Evolutionary conservation across 176 grass and related monocot genomes (phyloP).

Genomic region (Triticum timopheevii): DNA sequence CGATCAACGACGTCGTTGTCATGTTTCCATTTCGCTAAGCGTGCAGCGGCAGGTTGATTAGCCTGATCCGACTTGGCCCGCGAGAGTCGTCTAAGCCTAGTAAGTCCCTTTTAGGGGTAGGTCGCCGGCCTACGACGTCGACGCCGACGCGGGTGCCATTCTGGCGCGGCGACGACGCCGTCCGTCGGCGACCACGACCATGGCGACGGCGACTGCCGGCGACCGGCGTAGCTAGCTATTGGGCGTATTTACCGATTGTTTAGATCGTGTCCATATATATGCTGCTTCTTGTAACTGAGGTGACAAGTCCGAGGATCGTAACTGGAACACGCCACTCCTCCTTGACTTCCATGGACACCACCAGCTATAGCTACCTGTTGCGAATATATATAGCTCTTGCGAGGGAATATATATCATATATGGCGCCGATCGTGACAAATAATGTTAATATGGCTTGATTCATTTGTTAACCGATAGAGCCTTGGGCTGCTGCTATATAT

Average conservation of each 20-base stretch:
- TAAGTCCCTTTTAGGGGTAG: conserved; percentile 44
- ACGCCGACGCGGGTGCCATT: neutral
- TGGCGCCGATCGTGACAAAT: conserved; percentile 21
- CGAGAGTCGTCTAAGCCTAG: conserved; percentile 38
- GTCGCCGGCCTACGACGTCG: conserved; percentile 33
- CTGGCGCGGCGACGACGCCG: conserved; percentile 7
- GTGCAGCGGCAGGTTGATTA: neutral
- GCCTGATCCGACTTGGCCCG: too few species aligned
- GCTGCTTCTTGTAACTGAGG: neutral
- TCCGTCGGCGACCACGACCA: neutral
- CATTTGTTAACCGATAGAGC: neutral
- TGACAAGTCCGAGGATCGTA: conserved; percentile 38
- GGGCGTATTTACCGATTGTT: neutral
- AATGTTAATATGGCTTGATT: neutral
- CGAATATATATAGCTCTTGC: neutral
- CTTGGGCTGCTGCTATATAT: neutral
- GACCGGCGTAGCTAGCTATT: neutral
- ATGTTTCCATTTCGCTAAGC: neutral
- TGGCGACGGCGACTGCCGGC: conserved; percentile 13
- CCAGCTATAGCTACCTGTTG: neutral
- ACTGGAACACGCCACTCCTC: conserved; percentile 41
- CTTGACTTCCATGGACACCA: neutral
- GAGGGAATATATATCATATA: conserved; percentile 10
- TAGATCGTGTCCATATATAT: conserved; percentile 6
- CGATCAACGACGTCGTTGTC: neutral